A percentile compares a stretch with the other conserved stretches of the same genome.
phyloP scores from a whole-genome alignment of 1,284 basidiomycete genomes.

The Heterobasidion irregulare region DNA sequence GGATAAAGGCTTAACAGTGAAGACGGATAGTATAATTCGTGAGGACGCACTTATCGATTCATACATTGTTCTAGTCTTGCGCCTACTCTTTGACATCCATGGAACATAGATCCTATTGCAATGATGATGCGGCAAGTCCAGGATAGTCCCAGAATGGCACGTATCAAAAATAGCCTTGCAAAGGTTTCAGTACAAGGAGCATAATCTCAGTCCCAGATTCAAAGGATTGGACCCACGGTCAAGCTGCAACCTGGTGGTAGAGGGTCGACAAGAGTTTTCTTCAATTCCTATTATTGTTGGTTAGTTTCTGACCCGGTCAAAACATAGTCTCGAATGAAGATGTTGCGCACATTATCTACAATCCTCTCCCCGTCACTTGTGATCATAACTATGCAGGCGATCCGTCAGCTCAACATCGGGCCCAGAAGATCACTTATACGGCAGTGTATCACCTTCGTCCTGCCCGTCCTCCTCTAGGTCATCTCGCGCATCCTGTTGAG shows the following conservation, averaged over 20 bases:
- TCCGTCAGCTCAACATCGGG: not conserved
- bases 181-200: not conserved
- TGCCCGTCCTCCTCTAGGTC: constrained; percentile 12
- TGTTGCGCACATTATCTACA: constrained; percentile 9
- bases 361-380: constrained; percentile 8
- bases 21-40: too few species aligned
- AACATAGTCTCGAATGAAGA: not conserved
- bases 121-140: constrained; percentile 6
- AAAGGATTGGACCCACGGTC: constrained; percentile 4
- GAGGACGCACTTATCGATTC: constrained; percentile 5
- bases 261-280: constrained; percentile 8
- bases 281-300: constrained; percentile 6
- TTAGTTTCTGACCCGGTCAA: not conserved
- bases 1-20: too few species aligned
- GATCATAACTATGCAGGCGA: constrained; percentile 7
- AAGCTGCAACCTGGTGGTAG: constrained; percentile 8
- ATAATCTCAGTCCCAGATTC: not conserved
- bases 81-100: constrained; percentile 10
- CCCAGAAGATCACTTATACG: not conserved
- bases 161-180: constrained; percentile 11
- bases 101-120: constrained; percentile 7
- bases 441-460: constrained; percentile 10
- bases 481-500: constrained; percentile 8
- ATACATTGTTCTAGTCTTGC: constrained; percentile 9
- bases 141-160: constrained; percentile 11